A percentile compares a stretch with the other conserved stretches of the same genome.
These are phyloP conservation scores for Penicillium sp. DNA, from an alignment of 2,329 filamentous ascomycete species.

Conservation along the genomic window DNA sequence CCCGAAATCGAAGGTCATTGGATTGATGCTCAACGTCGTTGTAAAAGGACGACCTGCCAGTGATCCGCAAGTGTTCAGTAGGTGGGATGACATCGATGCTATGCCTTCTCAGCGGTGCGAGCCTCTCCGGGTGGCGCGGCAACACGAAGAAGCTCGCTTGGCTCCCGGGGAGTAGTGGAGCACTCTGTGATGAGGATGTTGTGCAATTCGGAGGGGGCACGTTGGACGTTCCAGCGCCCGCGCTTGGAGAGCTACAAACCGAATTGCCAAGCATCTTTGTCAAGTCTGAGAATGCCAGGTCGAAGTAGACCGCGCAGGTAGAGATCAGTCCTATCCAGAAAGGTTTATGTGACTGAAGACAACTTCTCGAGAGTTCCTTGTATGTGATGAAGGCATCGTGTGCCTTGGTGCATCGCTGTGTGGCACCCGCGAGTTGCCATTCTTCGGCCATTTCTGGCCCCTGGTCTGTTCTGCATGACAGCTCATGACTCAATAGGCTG, in stretches of 20 bases:
- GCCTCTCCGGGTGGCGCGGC: neutral
- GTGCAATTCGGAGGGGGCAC: neutral
- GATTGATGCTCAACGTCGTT: too few relatives aligned
- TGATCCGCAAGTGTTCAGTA: neutral
- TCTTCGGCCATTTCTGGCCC: too few relatives aligned
- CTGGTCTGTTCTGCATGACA: neutral
- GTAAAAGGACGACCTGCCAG: neutral
- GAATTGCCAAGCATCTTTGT: neutral
- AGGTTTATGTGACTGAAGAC: slow-evolving; percentile 14
- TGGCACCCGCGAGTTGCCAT: too few relatives aligned
- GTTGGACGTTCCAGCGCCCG: too few relatives aligned
- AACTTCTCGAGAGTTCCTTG: slow-evolving; percentile 1
- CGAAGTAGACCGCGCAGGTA: slow-evolving; percentile 15
- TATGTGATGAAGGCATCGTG: neutral
- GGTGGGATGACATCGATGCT: neutral
- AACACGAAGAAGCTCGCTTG: neutral
- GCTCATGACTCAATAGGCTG: slow-evolving; percentile 17
- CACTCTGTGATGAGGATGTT: neutral
- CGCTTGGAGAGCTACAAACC: neutral
- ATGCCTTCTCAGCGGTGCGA: neutral
- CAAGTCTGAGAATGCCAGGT: slow-evolving; percentile 13
- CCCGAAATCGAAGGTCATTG: neutral
- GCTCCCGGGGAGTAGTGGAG: neutral
- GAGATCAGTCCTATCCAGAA: slow-evolving; percentile 21
- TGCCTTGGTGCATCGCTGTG: neutral